Evolutionary conservation across 108 stramenopile species (phyloP), one percentile per base, ranked within the genome.

Genomic region (Cyclostephanos invisitatus): DNA sequence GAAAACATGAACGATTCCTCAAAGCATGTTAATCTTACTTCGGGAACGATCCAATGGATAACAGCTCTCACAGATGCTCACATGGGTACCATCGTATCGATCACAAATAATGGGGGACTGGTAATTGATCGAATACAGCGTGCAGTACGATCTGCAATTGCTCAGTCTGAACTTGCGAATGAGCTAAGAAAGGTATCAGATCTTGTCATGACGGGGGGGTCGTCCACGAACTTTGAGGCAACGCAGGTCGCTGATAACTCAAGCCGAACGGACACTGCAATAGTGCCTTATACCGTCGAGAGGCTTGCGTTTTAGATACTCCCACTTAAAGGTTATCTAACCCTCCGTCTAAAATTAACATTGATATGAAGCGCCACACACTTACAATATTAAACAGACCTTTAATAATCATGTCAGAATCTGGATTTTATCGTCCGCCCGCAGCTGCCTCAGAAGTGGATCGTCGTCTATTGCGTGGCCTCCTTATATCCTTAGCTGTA

Each of bases 41-140:
- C 62, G 58, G 65, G 80, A 20, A 54, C 69, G 21, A 70, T 81
- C 50, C 64, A 81, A 15, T 81, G 80, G 80, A 75, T 81, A 62
- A 49, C 80, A n/a, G 68, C 80, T 11, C 27, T 81, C 22, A 71
- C 74, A 21, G 80, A 81, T 61, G 73, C 80, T 70, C 80, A 81
- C 32, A 55, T 74, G 73, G 7, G 60, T 29, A 75, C 61, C 35
- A 70, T 81, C 21, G 15, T 81, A 27, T 74, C 74, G 58, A 74
- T 74, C 47, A 56, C 74, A 40, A 53, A 65, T 60, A 59, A 71
- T 46, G 80, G 80, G 11, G 68, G 80, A 5, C 62, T 81, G 27
- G 58, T 74, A 24, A 29, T 75, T 27, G 65, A 75, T 48, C 65
- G 67, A 56, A 62, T 81, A 32, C 80, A 75, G 22, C 56, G 44